Evolutionary conservation across 305 asterid species (phyloP), one percentile per base, ranked within the genome.

Genomic region (Fraxinus xanthoxyloides): DNA sequence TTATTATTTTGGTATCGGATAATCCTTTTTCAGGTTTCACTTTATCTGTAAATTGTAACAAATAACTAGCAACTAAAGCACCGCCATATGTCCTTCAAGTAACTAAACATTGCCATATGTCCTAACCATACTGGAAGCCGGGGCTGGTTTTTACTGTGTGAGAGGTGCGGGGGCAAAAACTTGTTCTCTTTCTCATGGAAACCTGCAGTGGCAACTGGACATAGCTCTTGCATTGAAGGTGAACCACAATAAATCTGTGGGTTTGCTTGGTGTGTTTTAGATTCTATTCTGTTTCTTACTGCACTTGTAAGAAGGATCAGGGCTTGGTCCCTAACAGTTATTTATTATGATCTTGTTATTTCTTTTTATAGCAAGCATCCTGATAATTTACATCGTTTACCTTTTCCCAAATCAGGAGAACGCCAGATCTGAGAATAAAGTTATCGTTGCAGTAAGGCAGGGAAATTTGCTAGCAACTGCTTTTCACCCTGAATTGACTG

Each of bases 381-480:
- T 48, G 61, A 48, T 48, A 48, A 12, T 43, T 59, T 15, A 8
- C 43, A 61, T 2, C 70, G 23, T 61, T 23, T 61, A 61, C 28
- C 74, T 15, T 31, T 75, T 35, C 72, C 73, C 51, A 13, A 65
- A 75, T 78, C 92, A 93, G 98, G 97, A 74, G 76, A 84, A 85
- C 72, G 81, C 81, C 15, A 89, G 24, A 69, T 76, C 92, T 8
- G 91, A 38, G 34, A 87, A 87, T 83, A 91, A 87, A 85, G 97
- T 92, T 54, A 88, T 96, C n/a, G 97, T 96, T 79, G 99, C 99
- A 19, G 97, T 96, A 83, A 94, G 90, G 90, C 99, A 96, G 88
- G 98, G 98, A 36, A 93, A 93, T 85, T 81, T 96, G 87, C 89
- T 96, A 73, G 99, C 99, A 84, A 96, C 99, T 79, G 99, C 99